A percentile compares a stretch with the other conserved stretches of the same genome.
Conservation (phyloP, 495 filamentous ascomycete species). For the Collariella sp. region DNA sequence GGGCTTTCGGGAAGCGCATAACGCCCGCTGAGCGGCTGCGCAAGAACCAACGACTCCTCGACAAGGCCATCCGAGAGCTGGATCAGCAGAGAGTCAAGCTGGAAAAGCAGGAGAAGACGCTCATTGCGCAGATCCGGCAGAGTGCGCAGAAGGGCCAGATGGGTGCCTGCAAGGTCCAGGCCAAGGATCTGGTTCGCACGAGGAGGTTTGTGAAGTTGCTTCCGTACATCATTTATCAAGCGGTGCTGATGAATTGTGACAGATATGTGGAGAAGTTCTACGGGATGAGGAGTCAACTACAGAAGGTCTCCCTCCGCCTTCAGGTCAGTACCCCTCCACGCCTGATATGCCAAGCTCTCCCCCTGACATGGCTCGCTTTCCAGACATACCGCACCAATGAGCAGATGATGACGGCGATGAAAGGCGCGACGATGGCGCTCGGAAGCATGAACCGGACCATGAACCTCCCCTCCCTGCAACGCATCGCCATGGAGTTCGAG, state of each 20-base stretch:
- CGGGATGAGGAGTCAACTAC: conserved; percentile 90
- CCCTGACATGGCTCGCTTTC: conserved; percentile 5
- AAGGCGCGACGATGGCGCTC: conserved; percentile 84
- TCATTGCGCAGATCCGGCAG: conserved; percentile 91
- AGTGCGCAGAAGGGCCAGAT: conserved; percentile 96
- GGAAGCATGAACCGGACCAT: conserved; percentile 95
- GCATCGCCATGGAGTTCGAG: conserved; percentile 99
- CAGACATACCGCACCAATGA: conserved; percentile 95
- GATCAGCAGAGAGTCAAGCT: conserved; percentile 90
- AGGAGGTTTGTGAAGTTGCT: conserved; percentile 49
- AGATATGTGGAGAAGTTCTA: conserved; percentile 98
- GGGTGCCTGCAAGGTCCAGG: conserved; percentile 92
- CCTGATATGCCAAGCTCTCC: not conserved
- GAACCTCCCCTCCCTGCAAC: conserved; percentile 90
- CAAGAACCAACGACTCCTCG: conserved; percentile 92
- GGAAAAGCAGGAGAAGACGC: conserved; percentile 96
- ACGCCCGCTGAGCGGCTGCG: conserved; percentile 92
- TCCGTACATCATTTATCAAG: not conserved
- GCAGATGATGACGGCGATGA: conserved; percentile 99
- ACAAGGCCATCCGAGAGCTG: conserved; percentile 93
- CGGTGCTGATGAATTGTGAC: conserved; percentile 4
- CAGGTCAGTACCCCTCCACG: conserved; percentile 50
- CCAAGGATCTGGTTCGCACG: conserved; percentile 91
- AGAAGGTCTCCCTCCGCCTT: conserved; percentile 89
- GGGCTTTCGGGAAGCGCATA: conserved; percentile 98